phyloP scores from a whole-genome alignment of 305 asterid genomes.

The Fraxinus paxiana region DNA sequence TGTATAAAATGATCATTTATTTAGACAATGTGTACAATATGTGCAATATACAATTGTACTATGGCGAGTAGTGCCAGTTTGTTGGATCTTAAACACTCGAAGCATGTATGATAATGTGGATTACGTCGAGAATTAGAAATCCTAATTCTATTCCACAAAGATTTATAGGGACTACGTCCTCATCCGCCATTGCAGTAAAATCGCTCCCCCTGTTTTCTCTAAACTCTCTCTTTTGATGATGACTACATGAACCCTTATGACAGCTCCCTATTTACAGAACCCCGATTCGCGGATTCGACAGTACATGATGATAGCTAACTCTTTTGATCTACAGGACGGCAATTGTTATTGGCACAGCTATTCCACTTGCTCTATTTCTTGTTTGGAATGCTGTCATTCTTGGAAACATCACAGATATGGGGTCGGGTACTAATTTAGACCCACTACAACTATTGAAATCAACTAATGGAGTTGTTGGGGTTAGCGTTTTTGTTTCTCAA shows the following conservation, averaged over 20 bases:
- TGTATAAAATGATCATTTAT: background rate
- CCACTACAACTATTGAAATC: slow-evolving; percentile 71
- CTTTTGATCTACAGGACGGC: slow-evolving; percentile 58
- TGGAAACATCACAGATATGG: slow-evolving; percentile 56
- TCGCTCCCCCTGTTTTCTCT: background rate
- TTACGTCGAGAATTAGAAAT: background rate
- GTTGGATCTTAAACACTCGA: background rate
- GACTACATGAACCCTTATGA: background rate
- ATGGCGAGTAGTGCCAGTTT: background rate
- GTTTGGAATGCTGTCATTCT: slow-evolving; percentile 91
- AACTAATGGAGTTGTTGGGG: slow-evolving; percentile 73
- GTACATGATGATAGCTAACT: background rate
- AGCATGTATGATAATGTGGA: background rate
- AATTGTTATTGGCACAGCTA: slow-evolving; percentile 72
- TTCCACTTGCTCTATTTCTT: slow-evolving; percentile 79
- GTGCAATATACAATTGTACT: background rate
- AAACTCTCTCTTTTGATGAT: background rate
- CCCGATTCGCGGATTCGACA: background rate
- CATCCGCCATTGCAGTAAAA: background rate
- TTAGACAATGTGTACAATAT: background rate
- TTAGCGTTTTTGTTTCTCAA: slow-evolving; percentile 29
- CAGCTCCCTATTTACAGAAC: background rate
- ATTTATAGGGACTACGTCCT: background rate
- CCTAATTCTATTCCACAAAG: background rate
- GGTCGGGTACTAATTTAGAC: slow-evolving; percentile 38